Evolutionary conservation across 768 basidiomycete genomes (phyloP).

Genomic region (Harrya chromipes): DNA sequence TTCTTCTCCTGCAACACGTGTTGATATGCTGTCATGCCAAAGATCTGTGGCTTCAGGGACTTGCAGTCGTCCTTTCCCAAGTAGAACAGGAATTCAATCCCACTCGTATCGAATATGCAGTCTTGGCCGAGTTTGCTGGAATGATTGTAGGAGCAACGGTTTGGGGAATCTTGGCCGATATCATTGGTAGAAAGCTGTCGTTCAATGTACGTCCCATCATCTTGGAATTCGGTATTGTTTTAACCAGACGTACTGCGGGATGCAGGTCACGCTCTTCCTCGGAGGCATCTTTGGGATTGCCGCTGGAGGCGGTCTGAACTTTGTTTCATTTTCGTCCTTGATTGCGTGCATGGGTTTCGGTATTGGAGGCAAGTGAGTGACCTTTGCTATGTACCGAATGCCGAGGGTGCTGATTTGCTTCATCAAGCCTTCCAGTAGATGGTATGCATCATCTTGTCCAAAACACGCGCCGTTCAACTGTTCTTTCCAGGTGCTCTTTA

Average conservation of each 20-base stretch:
- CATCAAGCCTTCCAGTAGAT: slow-evolving; percentile 42
- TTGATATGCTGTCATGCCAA: background rate
- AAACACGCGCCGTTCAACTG: background rate
- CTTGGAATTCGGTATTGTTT: background rate
- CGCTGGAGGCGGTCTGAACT: slow-evolving; percentile 45
- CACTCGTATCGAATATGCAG: slow-evolving; percentile 42
- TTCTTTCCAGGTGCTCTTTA: slow-evolving; percentile 40
- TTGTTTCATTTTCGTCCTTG: slow-evolving; percentile 44
- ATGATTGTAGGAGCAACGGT: slow-evolving; percentile 46
- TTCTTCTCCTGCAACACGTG: slow-evolving; percentile 22
- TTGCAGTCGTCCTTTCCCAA: slow-evolving; percentile 45
- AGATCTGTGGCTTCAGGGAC: slow-evolving; percentile 44
- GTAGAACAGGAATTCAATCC: slow-evolving; percentile 44
- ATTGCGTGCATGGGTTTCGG: slow-evolving; percentile 49
- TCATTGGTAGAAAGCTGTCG: slow-evolving; percentile 45
- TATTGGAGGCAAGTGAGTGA: slow-evolving; percentile 48
- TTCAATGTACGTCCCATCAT: slow-evolving; percentile 33
- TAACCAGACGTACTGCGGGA: background rate
- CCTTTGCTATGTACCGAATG: background rate
- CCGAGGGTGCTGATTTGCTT: slow-evolving; percentile 16
- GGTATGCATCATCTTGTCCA: slow-evolving; percentile 29
- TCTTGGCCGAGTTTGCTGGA: slow-evolving; percentile 45
- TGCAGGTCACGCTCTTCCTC: slow-evolving; percentile 34
- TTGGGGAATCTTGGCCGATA: slow-evolving; percentile 50
- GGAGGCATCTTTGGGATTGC: slow-evolving; percentile 50